Conservation (phyloP, 2,329 filamentous ascomycete species). For the Colletotrichum orbiculare region DNA sequence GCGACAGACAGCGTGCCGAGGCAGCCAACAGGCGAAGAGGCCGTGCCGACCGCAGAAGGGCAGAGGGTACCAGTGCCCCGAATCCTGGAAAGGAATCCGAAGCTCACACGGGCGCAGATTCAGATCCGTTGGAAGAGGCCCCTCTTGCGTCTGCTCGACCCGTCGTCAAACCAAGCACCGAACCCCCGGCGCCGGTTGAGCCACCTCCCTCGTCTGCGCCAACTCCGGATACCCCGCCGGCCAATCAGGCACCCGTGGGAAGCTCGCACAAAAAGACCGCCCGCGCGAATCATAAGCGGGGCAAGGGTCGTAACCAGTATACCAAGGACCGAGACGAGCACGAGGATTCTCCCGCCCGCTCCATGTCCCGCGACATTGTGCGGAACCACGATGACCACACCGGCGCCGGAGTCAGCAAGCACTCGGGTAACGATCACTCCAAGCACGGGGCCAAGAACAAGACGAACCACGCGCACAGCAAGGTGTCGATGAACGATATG, state of each 20-base stretch:
- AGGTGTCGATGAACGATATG: conserved; percentile 89
- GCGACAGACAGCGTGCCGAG: conserved; percentile 78
- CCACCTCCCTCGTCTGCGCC: conserved; percentile 48
- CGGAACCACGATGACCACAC: conserved; percentile 51
- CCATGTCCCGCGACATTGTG: conserved; percentile 64
- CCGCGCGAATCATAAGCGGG: conserved; percentile 73
- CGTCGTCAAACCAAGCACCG: conserved; percentile 43
- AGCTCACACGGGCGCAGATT: conserved; percentile 65
- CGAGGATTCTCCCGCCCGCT: conserved; percentile 67
- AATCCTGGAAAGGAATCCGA: conserved; percentile 44
- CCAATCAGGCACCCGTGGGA: conserved; percentile 50
- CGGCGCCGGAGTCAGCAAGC: conserved; percentile 48
- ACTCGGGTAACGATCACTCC: conserved; percentile 52
- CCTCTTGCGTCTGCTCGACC: conserved; percentile 57
- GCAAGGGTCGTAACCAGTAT: conserved; percentile 83
- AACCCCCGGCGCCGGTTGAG: conserved; percentile 46
- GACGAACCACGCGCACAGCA: conserved; percentile 66
- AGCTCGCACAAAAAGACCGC: conserved; percentile 70
- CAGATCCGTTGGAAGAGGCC: conserved; percentile 77
- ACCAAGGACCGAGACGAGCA: conserved; percentile 78
- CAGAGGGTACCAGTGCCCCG: conserved; percentile 71
- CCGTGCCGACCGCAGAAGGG: conserved; percentile 81
- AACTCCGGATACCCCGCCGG: conserved; percentile 59
- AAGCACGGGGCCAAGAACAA: conserved; percentile 67
- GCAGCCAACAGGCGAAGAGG: conserved; percentile 84